These are phyloP conservation scores for Neurospora tetrasperma DNA, from an alignment of 495 filamentous ascomycete genomes.

Conservation along the genomic window DNA sequence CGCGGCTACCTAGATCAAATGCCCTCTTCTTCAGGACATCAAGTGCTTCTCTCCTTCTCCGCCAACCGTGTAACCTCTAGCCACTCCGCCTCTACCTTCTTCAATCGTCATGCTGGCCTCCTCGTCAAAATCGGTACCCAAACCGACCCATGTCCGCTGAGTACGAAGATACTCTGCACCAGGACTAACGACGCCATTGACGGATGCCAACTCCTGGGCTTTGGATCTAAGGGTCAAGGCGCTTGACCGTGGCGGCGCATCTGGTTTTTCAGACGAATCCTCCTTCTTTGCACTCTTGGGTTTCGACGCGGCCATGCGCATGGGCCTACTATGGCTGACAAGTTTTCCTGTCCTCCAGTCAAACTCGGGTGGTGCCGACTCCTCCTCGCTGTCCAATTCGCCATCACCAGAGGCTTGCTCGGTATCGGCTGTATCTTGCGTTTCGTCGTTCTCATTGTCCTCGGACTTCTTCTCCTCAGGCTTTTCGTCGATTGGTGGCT, in stretches of 20 bases:
- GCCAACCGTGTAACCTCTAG: slow-evolving; percentile 79
- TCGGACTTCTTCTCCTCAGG: background rate
- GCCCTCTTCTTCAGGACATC: background rate
- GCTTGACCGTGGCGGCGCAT: slow-evolving; percentile 11
- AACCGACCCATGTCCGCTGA: slow-evolving; percentile 80
- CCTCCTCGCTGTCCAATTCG: slow-evolving; percentile 26
- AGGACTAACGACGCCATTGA: slow-evolving; percentile 77
- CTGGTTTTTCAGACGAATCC: background rate
- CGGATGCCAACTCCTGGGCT: slow-evolving; percentile 53
- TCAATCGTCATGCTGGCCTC: slow-evolving; percentile 60
- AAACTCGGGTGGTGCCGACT: slow-evolving; percentile 71
- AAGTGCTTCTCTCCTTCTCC: slow-evolving; percentile 26
- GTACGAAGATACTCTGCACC: slow-evolving; percentile 78
- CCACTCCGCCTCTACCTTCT: slow-evolving; percentile 80
- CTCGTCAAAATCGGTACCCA: slow-evolving; percentile 75
- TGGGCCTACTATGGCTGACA: slow-evolving; percentile 72
- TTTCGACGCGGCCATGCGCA: slow-evolving; percentile 32
- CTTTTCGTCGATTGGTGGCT: background rate
- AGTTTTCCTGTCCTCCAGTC: slow-evolving; percentile 83
- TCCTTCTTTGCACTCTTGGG: slow-evolving; percentile 8
- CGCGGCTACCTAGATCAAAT: background rate
- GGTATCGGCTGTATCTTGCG: slow-evolving; percentile 8
- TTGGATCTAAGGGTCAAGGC: slow-evolving; percentile 52
- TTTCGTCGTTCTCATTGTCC: slow-evolving; percentile 7
- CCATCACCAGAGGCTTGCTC: slow-evolving; percentile 8